These are phyloP conservation scores for Lipomyces yamanashiensis DNA, from an alignment of 805 yeast genomes.

Conservation along the genomic window DNA sequence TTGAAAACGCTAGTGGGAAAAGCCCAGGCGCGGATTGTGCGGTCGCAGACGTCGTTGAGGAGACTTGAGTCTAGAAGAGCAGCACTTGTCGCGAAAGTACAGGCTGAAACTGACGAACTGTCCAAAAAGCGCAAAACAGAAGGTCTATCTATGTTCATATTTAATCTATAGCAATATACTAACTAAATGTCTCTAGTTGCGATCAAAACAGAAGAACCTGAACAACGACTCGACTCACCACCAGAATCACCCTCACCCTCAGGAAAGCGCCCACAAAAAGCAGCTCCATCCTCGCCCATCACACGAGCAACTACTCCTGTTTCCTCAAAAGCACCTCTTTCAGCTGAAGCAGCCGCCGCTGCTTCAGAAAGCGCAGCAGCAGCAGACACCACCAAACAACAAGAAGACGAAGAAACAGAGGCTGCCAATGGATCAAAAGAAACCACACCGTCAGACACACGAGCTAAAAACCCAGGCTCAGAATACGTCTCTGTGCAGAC, in stretches of 20 bases:
- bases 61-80: constrained; percentile 17
- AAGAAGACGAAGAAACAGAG: neutral
- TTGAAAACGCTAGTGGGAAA: constrained; percentile 16
- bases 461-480: constrained; percentile 30
- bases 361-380: neutral
- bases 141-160: neutral
- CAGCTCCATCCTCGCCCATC: neutral
- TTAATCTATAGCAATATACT: neutral
- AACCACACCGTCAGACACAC: neutral
- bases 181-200: neutral
- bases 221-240: constrained; percentile 1
- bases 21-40: constrained; percentile 22
- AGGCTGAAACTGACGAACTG: constrained; percentile 1
- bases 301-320: neutral
- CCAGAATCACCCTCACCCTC: neutral
- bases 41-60: constrained; percentile 19
- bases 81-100: constrained; percentile 7
- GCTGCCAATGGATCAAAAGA: neutral
- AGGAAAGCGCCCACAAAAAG: neutral
- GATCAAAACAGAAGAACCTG: constrained; percentile 1
- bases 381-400: neutral
- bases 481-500: constrained; percentile 35
- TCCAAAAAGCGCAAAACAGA: constrained; percentile 1
- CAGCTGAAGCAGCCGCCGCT: neutral
- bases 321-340: neutral